phyloP scores from a whole-genome alignment of 2,329 filamentous ascomycete species.

The Xylariaceae sp. region DNA sequence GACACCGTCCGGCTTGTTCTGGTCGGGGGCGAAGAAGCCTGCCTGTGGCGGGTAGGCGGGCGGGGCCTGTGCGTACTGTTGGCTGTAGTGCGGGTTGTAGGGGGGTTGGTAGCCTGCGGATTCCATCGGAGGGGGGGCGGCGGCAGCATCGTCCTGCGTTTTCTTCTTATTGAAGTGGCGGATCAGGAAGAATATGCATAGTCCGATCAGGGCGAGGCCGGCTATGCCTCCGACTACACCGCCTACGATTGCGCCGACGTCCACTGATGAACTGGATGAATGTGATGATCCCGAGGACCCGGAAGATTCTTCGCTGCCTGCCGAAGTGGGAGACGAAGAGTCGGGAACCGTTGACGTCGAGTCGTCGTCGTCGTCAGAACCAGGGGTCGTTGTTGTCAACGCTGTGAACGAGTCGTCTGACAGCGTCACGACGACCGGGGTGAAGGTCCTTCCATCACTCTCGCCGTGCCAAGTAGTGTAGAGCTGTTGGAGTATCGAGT shows the following conservation, averaged over 20 bases:
- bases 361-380: not conserved
- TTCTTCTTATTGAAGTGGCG: conserved; percentile 42
- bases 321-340: not conserved
- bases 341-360: not conserved
- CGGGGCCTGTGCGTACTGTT: conserved; percentile 22
- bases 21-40: conserved; percentile 27
- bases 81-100: conserved; percentile 27
- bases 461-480: conserved; percentile 47
- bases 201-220: conserved; percentile 44
- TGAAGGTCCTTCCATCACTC: conserved; percentile 36
- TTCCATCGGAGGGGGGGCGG: conserved; percentile 5
- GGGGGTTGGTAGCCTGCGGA: conserved; percentile 22
- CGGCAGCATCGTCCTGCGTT: conserved; percentile 6
- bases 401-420: conserved; percentile 2
- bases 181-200: conserved; percentile 45
- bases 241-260: conserved; percentile 49
- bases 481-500: conserved; percentile 40
- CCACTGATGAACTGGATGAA: conserved; percentile 28
- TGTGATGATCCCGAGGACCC: conserved; percentile 11
- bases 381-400: conserved; percentile 5
- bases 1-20: conserved; percentile 31
- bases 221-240: conserved; percentile 51
- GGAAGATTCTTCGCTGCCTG: not conserved
- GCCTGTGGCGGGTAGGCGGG: conserved; percentile 18
- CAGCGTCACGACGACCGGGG: conserved; percentile 23